phyloP scores from a whole-genome alignment of 495 filamentous ascomycete genomes.

The Aspergillus cavernicola region DNA sequence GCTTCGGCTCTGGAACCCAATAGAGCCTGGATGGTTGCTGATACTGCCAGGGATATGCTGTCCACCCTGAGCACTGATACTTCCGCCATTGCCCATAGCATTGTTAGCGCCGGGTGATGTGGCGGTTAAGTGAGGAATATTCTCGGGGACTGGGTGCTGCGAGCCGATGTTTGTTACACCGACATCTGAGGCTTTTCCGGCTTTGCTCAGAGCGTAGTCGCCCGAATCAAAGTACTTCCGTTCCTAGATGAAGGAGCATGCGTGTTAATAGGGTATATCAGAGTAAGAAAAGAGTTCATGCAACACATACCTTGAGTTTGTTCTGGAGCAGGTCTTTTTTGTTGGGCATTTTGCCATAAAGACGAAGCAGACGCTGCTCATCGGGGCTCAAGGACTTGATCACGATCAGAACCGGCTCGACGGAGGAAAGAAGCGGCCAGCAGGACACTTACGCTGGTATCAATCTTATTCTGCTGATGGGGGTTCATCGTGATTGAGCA shows the following conservation, averaged over 20 bases:
- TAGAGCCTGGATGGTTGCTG: conserved; percentile 43
- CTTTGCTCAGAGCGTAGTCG: conserved; percentile 97
- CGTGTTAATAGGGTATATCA: too few species aligned
- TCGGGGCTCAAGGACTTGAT: conserved; percentile 80
- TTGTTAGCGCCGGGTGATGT: conserved; percentile 60
- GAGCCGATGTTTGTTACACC: conserved; percentile 91
- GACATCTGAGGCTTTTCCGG: conserved; percentile 91
- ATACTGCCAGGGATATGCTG: conserved; percentile 45
- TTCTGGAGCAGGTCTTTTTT: conserved; percentile 96
- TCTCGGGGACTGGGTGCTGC: conserved; percentile 89
- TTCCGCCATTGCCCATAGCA: conserved; percentile 36
- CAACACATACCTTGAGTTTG: conserved; percentile 71
- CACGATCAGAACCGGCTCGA: conserved; percentile 13
- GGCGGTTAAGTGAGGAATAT: conserved; percentile 88
- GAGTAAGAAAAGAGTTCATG: conserved; percentile 1
- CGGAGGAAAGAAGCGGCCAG: conserved; percentile 5
- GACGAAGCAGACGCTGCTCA: conserved; percentile 90
- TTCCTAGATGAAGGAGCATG: conserved; percentile 56
- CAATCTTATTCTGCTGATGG: conserved; percentile 93
- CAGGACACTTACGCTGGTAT: conserved; percentile 72
- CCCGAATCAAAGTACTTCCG: conserved; percentile 99
- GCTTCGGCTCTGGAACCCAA: conserved; percentile 61
- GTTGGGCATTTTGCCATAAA: conserved; percentile 95
- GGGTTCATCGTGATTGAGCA: conserved; percentile 71
- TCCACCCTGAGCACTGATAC: conserved; percentile 37